phyloP scores from a whole-genome alignment of 2,329 filamentous ascomycete genomes.

The Colletotrichum plurivorum region DNA sequence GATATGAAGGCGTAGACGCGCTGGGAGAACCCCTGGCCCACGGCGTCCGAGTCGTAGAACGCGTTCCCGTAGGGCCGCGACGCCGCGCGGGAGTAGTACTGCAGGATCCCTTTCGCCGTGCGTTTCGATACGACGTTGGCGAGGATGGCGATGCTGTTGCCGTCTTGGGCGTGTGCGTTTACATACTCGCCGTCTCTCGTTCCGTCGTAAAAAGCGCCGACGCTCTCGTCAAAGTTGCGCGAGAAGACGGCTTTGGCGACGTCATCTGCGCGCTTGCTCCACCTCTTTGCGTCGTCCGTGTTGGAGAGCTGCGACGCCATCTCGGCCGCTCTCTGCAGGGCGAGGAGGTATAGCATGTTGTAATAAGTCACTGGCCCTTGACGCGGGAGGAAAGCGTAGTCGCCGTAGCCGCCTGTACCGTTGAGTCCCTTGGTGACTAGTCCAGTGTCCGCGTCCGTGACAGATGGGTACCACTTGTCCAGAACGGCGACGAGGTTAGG shows the following conservation, averaged over 20 bases:
- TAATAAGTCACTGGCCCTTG: slow-evolving; percentile 65
- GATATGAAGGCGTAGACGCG: slow-evolving; percentile 67
- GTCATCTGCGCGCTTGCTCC: slow-evolving; percentile 53
- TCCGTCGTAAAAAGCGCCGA: slow-evolving; percentile 63
- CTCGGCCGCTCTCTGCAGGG: slow-evolving; percentile 58
- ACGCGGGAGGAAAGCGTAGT: slow-evolving; percentile 65
- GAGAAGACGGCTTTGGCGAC: slow-evolving; percentile 53
- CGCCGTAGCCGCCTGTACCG: slow-evolving; percentile 57
- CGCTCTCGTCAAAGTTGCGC: slow-evolving; percentile 57
- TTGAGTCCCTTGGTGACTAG: slow-evolving; percentile 58
- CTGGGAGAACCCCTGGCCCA: slow-evolving; percentile 55
- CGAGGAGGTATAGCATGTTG: slow-evolving; percentile 65
- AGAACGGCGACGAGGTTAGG: slow-evolving; percentile 55
- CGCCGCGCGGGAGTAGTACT: slow-evolving; percentile 55
- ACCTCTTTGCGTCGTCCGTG: slow-evolving; percentile 53
- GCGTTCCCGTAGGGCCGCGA: slow-evolving; percentile 62
- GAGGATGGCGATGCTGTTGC: slow-evolving; percentile 63
- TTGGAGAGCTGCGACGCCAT: slow-evolving; percentile 54
- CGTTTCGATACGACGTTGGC: slow-evolving; percentile 50
- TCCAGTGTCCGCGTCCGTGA: slow-evolving; percentile 55
- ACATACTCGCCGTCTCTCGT: slow-evolving; percentile 43
- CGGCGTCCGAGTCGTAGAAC: slow-evolving; percentile 63
- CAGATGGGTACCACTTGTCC: slow-evolving; percentile 61
- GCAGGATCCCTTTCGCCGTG: slow-evolving; percentile 52
- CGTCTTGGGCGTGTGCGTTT: slow-evolving; percentile 63